Percentiles rank a stretch among this genome's conserved stretches.
These are phyloP conservation scores for Hibiscus syriacus DNA, from an alignment of 345 rosid species.

Conservation along the genomic window DNA sequence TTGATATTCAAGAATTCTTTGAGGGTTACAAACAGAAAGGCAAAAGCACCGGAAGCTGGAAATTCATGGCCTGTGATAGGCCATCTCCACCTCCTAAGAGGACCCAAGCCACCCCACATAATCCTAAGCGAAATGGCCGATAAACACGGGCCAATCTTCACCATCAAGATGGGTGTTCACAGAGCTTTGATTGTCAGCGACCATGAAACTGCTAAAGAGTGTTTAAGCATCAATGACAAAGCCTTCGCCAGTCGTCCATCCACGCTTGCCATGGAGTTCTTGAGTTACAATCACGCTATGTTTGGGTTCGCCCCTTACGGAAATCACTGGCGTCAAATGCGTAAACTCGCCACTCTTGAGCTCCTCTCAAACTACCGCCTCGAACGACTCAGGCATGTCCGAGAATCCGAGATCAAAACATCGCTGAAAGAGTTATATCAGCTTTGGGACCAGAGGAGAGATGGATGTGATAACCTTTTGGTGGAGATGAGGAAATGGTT, in stretches of 20 bases:
- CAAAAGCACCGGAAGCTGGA: constrained; percentile 10
- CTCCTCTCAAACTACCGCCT: constrained; percentile 37
- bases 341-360: constrained; percentile 20
- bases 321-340: constrained; percentile 26
- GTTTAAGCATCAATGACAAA: constrained; percentile 24
- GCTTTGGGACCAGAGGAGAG: constrained; percentile 19
- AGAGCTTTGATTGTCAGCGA: constrained; percentile 21
- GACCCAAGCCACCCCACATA: constrained; percentile 22
- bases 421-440: constrained; percentile 22
- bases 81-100: constrained; percentile 33
- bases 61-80: constrained; percentile 38
- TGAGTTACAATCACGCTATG: constrained; percentile 23
- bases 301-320: constrained; percentile 27
- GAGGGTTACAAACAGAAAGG: not conserved
- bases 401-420: not conserved
- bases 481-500: constrained; percentile 22
- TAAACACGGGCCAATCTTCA: constrained; percentile 31
- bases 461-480: constrained; percentile 6
- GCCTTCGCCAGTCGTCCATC: constrained; percentile 28
- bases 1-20: not conserved
- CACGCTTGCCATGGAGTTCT: constrained; percentile 4
- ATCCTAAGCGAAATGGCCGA: constrained; percentile 22
- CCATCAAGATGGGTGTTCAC: constrained; percentile 27
- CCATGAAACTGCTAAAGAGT: constrained; percentile 30
- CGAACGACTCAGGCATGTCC: constrained; percentile 38